Conservation (phyloP, 1,284 basidiomycete genomes). For the Phellopilus nigrolimitatus region DNA sequence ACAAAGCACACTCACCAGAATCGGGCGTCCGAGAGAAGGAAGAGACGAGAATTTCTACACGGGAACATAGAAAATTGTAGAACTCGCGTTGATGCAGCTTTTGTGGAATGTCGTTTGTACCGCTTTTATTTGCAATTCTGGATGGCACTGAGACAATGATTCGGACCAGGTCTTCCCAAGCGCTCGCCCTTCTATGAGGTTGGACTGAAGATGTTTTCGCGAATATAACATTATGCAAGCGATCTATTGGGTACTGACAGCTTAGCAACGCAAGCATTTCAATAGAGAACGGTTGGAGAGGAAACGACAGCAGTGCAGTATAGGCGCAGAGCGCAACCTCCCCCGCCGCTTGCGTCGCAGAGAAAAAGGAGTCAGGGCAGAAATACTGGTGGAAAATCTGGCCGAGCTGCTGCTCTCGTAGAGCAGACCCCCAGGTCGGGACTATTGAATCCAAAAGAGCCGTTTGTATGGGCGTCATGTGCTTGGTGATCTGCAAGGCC, state of each 20-base stretch:
- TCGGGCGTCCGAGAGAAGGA: slow-evolving; percentile 28
- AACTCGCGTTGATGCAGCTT: slow-evolving; percentile 49
- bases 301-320: slow-evolving; percentile 50
- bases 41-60: slow-evolving; percentile 48
- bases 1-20: slow-evolving; percentile 27
- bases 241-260: slow-evolving; percentile 62
- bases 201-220: slow-evolving; percentile 21
- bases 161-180: slow-evolving; percentile 71
- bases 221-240: slow-evolving; percentile 52
- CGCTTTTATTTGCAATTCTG: slow-evolving; percentile 57
- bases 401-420: slow-evolving; percentile 45
- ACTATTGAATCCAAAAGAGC: slow-evolving; percentile 58
- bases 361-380: slow-evolving; percentile 57
- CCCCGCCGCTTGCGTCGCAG: slow-evolving; percentile 43
- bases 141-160: slow-evolving; percentile 54
- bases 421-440: slow-evolving; percentile 60
- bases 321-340: slow-evolving; percentile 57
- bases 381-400: slow-evolving; percentile 60
- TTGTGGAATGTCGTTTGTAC: background rate
- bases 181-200: slow-evolving; percentile 30
- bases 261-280: slow-evolving; percentile 51
- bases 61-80: slow-evolving; percentile 45
- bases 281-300: slow-evolving; percentile 44
- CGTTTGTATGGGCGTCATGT: slow-evolving; percentile 57
- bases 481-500: slow-evolving; percentile 38